A percentile compares a stretch with the other conserved stretches of the same genome.
phyloP scores from a whole-genome alignment of 176 grass and related monocot genomes.

The Oryza glaberrima region DNA sequence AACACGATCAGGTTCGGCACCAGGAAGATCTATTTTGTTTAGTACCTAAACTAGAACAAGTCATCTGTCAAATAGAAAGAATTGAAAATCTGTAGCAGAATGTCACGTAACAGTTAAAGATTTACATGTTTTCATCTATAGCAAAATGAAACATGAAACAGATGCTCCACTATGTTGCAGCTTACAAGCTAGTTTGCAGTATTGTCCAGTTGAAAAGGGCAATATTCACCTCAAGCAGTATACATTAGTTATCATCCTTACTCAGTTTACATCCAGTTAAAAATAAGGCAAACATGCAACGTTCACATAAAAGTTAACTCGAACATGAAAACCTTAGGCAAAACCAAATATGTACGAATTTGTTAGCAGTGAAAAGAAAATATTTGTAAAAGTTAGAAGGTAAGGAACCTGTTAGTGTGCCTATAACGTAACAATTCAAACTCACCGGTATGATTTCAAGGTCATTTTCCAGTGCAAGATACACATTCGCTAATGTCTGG shows the following conservation, averaged over 20 bases:
- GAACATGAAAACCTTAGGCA: slow-evolving; percentile 1
- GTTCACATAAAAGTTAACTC: slow-evolving; percentile 15
- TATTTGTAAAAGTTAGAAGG: neutral
- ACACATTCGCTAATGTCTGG: slow-evolving; percentile 95
- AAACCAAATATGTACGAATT: slow-evolving; percentile 15
- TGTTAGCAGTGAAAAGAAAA: neutral
- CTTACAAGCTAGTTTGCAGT: slow-evolving; percentile 14
- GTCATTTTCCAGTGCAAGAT: slow-evolving; percentile 91
- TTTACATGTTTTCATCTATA: slow-evolving; percentile 25
- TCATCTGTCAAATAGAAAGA: slow-evolving; percentile 37
- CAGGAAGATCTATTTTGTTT: slow-evolving; percentile 99
- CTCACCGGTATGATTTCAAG: slow-evolving; percentile 97
- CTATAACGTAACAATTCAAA: slow-evolving; percentile 11
- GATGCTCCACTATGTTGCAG: neutral
- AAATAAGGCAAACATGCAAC: slow-evolving; percentile 14
- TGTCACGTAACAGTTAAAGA: slow-evolving; percentile 1
- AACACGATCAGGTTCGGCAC: slow-evolving; percentile 89
- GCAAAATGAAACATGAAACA: slow-evolving; percentile 34
- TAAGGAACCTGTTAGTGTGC: neutral
- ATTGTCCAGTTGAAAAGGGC: neutral
- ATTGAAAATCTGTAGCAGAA: slow-evolving; percentile 30
- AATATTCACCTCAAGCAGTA: slow-evolving; percentile 30
- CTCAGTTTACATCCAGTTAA: slow-evolving; percentile 17
- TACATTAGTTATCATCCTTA: slow-evolving; percentile 28
- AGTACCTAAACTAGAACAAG: slow-evolving; percentile 71